Conservation (phyloP, 306 rosid genomes). For the Cucurbita argyrosperma region DNA sequence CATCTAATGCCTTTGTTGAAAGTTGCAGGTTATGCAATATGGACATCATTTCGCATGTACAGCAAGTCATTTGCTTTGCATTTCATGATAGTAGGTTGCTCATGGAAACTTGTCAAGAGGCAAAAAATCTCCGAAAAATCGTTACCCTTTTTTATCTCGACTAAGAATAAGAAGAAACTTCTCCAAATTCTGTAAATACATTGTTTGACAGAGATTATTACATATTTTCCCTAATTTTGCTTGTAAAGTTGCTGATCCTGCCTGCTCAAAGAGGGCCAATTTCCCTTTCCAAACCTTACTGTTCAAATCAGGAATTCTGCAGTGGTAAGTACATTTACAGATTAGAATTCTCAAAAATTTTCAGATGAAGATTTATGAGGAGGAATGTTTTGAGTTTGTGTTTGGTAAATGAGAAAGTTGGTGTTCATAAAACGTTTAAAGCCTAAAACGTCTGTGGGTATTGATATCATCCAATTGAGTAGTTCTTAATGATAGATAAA, state of each 20-base stretch:
- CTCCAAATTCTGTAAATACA: conserved; percentile 1
- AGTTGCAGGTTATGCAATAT: conserved; percentile 83
- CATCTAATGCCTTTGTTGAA: background rate
- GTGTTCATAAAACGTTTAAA: too few relatives aligned
- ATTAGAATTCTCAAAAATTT: too few relatives aligned
- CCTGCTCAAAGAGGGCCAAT: background rate
- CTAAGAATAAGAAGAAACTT: conserved; percentile 7
- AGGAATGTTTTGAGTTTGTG: too few relatives aligned
- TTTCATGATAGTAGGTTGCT: conserved; percentile 94
- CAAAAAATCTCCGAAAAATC: conserved; percentile 80
- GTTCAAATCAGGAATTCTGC: background rate
- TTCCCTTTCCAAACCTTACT: background rate
- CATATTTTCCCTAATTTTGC: background rate
- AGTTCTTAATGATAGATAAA: too few relatives aligned
- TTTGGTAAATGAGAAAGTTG: too few relatives aligned
- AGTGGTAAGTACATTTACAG: too few relatives aligned
- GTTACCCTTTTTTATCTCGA: conserved; percentile 96
- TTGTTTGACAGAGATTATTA: background rate
- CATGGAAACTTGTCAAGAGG: conserved; percentile 99
- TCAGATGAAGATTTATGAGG: too few relatives aligned
- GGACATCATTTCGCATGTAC: conserved; percentile 95
- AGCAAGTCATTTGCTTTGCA: conserved; percentile 97
- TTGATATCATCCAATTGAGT: too few relatives aligned
- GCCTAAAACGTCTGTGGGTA: too few relatives aligned
- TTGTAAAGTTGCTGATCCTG: background rate